Conservation (phyloP, 192 early-diverging fungal genomes). For the Backusella sp. region DNA sequence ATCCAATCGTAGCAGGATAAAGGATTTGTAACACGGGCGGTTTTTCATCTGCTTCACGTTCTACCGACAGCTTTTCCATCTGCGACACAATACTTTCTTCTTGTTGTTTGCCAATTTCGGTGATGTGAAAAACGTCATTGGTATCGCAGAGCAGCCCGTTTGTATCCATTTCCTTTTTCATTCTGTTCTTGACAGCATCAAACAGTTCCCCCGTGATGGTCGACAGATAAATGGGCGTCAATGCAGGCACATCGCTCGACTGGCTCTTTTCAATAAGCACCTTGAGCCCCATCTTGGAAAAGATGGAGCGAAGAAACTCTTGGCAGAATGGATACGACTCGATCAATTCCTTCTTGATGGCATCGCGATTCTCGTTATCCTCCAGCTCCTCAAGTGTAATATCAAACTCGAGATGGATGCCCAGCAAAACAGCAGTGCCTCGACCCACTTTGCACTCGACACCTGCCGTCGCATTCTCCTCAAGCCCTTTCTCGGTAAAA, state of each 20-base stretch:
- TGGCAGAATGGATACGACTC: conserved; percentile 48
- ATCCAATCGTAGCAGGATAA: background rate
- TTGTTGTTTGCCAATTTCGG: background rate
- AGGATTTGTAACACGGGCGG: conserved; percentile 11
- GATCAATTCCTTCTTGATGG: conserved; percentile 46
- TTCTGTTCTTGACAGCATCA: background rate
- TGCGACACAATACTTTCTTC: background rate
- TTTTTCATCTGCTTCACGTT: conserved; percentile 1
- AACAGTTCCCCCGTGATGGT: background rate
- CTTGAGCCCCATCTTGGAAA: conserved; percentile 67
- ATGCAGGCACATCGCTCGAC: conserved; percentile 32
- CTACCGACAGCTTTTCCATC: conserved; percentile 2
- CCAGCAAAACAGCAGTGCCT: conserved; percentile 70
- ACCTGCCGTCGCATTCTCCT: conserved; percentile 53
- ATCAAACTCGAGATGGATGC: conserved; percentile 84
- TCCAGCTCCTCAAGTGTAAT: conserved; percentile 50
- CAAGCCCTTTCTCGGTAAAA: conserved; percentile 36
- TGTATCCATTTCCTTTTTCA: background rate
- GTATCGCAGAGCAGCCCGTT: background rate
- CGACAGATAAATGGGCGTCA: conserved; percentile 44
- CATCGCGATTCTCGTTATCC: conserved; percentile 50
- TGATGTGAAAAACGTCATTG: background rate
- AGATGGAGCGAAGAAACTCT: conserved; percentile 54
- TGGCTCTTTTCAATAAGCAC: conserved; percentile 30
- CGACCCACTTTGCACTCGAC: conserved; percentile 67